Base-by-base conservation (phyloP, 2,329 filamentous ascomycete species). In the Biscogniauxia marginata region DNA sequence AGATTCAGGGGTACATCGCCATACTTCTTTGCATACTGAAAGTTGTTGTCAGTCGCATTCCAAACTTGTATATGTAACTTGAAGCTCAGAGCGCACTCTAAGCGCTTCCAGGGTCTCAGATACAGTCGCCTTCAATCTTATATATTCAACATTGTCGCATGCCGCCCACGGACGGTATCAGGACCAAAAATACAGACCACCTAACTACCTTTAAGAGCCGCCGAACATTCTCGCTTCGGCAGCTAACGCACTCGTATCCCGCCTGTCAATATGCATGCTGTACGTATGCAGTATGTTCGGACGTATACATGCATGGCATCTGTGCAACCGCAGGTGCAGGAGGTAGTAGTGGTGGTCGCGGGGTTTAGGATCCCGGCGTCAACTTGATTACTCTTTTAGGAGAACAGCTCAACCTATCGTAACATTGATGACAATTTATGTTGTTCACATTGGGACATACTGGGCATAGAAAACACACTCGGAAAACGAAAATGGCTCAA, bases 131-230 rank as follows among this genome's bases (percentile, higher is more conserved):
- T 39, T 39, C 30, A 16, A 16, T 39, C 19, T 30, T 50, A 45
- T 45, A 30, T 24, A 22, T 46, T 11, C 16, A 49, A 24, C 13
- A 7, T 34, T 16, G 20, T 19, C 20, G 19, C 19, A 7, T 16
- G 24, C 11, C 7, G 16, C 18, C 43, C 24, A 47, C 16, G 46
- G 23, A 48, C 20, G 49, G 58, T 47, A 54, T 58, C 18, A 39
- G 44, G 58, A 54, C 60, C 58, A 54, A 58, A 62, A 57, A 62
- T 60, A 56, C 49, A 52, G 47, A 44, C 58, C 60, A 62, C 54
- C 58, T 54, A 60, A 52, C 59, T 43, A 23, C 48, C 56, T 53
- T 44, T 45, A 19, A 57, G 34, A 60, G 60, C 58, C 58, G 60
- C 60, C 53, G 55, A 55, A 54, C 54, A 30, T 53, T 53, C 53